Conservation (phyloP, 208 protist genomes). For the Spongospora subterranea region DNA sequence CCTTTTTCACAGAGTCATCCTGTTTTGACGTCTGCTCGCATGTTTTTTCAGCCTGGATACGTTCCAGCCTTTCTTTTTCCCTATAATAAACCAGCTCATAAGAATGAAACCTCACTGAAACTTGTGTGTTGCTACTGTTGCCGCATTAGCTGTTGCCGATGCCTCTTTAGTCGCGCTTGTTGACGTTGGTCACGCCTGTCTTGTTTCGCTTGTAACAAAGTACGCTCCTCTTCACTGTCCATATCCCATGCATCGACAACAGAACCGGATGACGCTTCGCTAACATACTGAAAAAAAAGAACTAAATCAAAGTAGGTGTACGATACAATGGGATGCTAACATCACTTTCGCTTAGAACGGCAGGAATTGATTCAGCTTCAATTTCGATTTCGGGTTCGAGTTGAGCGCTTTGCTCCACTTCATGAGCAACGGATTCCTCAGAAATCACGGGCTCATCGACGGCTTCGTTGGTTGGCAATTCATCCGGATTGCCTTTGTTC, state of each 20-base stretch:
- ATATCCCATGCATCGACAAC: constrained; percentile 68
- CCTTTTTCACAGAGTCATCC: no score
- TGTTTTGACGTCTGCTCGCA: no score
- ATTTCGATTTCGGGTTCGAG: neutral
- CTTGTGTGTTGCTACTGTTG: neutral
- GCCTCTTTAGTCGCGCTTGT: neutral
- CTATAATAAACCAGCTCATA: neutral
- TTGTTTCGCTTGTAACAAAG: neutral
- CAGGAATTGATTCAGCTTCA: neutral
- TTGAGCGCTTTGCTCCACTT: no score
- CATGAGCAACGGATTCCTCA: neutral
- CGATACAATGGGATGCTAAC: no score
- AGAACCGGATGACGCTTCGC: constrained; percentile 9
- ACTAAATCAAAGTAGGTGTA: no score
- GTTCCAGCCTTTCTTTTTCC: constrained; percentile 66
- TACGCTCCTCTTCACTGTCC: constrained; percentile 64
- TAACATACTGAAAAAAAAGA: no score
- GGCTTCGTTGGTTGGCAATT: constrained; percentile 65
- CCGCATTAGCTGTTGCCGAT: neutral
- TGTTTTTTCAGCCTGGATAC: constrained; percentile 59
- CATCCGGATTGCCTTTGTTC: constrained; percentile 72
- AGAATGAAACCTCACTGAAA: neutral
- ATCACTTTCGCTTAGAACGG: no score
- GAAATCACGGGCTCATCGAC: neutral
- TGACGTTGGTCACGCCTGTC: neutral